These are phyloP conservation scores for Pythium biforme DNA, from an alignment of 352 stramenopile genomes.

Conservation along the genomic window DNA sequence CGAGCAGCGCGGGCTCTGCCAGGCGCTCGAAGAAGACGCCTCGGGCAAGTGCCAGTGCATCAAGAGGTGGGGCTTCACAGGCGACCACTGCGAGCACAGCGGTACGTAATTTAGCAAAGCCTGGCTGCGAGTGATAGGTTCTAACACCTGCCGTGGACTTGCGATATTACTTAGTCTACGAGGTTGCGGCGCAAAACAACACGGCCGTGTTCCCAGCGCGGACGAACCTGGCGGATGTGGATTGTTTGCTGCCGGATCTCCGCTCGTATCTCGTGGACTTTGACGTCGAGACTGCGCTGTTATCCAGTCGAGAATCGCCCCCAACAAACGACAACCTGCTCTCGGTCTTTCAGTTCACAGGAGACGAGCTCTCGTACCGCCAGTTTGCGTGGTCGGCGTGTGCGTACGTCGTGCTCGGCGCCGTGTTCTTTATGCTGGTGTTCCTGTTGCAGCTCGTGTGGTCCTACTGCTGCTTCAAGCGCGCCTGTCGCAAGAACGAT, in stretches of 20 bases:
- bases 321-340: conserved; percentile 2
- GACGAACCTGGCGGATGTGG: conserved; percentile 34
- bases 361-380: conserved; percentile 31
- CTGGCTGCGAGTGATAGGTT: background rate
- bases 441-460: conserved; percentile 52
- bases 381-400: conserved; percentile 46
- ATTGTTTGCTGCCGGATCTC: conserved; percentile 46
- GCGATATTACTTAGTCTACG: conserved; percentile 45
- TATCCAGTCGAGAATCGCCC: background rate
- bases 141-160: too few species aligned
- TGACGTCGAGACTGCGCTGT: conserved; percentile 28
- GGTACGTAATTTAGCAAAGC: conserved; percentile 30
- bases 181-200: conserved; percentile 50
- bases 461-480: conserved; percentile 49
- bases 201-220: conserved; percentile 35
- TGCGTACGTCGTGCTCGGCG: conserved; percentile 31
- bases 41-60: conserved; percentile 64
- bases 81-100: conserved; percentile 63
- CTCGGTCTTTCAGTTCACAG: conserved; percentile 23
- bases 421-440: conserved; percentile 27
- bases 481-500: conserved; percentile 44
- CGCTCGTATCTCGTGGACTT: conserved; percentile 44
- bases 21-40: conserved; percentile 50
- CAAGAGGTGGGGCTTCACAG: conserved; percentile 60
- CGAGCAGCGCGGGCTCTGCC: conserved; percentile 54